These are phyloP conservation scores for Miamiensis avidus DNA, from an alignment of 169 alveolate species.

Conservation along the genomic window DNA sequence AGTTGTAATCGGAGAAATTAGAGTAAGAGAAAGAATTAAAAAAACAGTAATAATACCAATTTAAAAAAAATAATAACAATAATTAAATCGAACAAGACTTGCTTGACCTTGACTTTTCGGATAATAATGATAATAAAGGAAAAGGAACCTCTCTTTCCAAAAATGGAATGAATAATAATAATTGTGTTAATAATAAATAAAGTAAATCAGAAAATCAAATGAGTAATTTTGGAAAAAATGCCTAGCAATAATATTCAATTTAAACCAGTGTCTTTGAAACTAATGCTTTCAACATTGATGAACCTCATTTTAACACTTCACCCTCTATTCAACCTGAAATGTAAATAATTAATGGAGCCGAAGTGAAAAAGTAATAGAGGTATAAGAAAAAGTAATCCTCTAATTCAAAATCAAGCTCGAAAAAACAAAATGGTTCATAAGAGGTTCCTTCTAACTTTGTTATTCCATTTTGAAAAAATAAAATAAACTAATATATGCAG, in stretches of 20 bases:
- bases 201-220: no score
- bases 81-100: background rate
- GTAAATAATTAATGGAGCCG: background rate
- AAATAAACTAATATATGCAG: no score
- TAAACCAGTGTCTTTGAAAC: background rate
- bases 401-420: background rate
- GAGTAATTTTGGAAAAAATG: background rate
- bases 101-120: background rate
- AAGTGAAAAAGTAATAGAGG: background rate
- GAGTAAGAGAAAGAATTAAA: no score
- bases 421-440: no score
- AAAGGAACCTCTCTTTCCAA: no score
- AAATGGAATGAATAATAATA: no score
- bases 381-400: no score
- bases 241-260: background rate
- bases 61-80: no score
- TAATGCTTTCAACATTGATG: background rate
- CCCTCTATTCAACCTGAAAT: background rate
- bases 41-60: background rate
- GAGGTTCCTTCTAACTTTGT: background rate
- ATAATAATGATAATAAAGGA: no score
- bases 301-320: no score
- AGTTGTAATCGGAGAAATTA: no score
- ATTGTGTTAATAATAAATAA: no score
- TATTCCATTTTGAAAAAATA: background rate